Base-by-base conservation (phyloP, 1,139 yeast species). In the Yamadazyma dushanensis region DNA sequence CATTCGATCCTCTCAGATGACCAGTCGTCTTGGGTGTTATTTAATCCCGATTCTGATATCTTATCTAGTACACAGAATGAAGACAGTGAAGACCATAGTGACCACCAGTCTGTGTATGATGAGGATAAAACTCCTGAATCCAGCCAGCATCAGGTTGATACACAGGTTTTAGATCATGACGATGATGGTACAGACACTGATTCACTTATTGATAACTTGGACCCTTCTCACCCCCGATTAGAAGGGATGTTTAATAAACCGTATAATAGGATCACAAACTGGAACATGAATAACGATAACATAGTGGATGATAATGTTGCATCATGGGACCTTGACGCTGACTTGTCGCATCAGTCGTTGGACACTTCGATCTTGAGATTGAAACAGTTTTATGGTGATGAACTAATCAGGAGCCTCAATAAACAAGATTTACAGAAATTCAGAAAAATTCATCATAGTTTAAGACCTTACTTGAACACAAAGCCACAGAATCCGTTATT, bases 301-400 rank as follows among this genome's bases (percentile, higher is more conserved):
- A 30, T 56, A 19, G 54, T 64, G 5, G 70, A 66, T 40, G 76
- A 70, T 42, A 68, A 69, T 45, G 57, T 62, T 4, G 76, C 76
- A 11, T 63, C 70, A 34, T 70, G 75, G 75, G 69, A 69, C 45
- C 51, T 70, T 40, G 74, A 69, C 44, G 73, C 66, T 41, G 56
- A 61, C 38, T 45, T 61, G 31, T 44, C 51, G 3, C 34, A 35
- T 16, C 35, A 41, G 16, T 36, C 39, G 14, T 42, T 43, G 20
- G 50, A 41, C 35, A 46, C 46, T 5, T 41, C 44, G 9, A 45
- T 47, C 9, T 26, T 47, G 6, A 32, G 49, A 9, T 38, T 54
- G 15, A 50, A 50, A 23, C 51, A 53, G 31, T 63, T 65, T 35
- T 64, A 64, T 39, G 71, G 71, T 1, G 69, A 63, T 39, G 68